Evolutionary conservation across 768 basidiomycete genomes (phyloP), one percentile per base, ranked within the genome.

Genomic region (Nevesoporus exiguus): DNA sequence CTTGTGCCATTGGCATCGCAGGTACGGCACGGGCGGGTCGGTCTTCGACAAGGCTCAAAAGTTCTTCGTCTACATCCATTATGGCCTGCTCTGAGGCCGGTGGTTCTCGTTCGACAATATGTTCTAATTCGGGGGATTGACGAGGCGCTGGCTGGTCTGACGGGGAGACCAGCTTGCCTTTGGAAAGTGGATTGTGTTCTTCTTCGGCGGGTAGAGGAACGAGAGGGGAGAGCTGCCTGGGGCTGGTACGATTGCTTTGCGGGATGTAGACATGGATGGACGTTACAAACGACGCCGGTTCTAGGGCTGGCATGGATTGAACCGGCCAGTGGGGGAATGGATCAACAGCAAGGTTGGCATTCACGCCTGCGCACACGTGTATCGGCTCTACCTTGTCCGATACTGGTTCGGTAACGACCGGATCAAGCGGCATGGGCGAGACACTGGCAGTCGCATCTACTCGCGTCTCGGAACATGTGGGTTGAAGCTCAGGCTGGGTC

Each of bases 21-120:
- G 51, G 46, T 39, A 45, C 27, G 17, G 34, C 29, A 52, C 44
- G 22, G 27, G 54, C 49, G 50, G 63, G 49, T 25, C 64, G 70
- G 59, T 83, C 85, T 61, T 86, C 87, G 29, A 90, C 73, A 24
- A 90, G 73, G 61, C 85, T 86, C 53, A 88, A 75, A 46, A 89
- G 69, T 69, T 89, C 88, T 58, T 86, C 74, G 11, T 79, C 78
- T 13, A 79, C 80, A 51, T 84, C 73, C 65, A 70, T 73, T 73
- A 54, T 74, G 63, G 55, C 72, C 71, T 44, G 58, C 29, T 63
- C 59, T 19, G 48, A 33, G 24, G 49, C 37, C 3, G 36, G 27
- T 15, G 33, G 54, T 30, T 51, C 58, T 13, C 34, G 56, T 24
- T 60, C 46, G 14, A 48, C 19, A 13, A 15, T 37, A 24, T 39